Conservation (phyloP, 352 stramenopile genomes). For the Phytopythium litorale region DNA sequence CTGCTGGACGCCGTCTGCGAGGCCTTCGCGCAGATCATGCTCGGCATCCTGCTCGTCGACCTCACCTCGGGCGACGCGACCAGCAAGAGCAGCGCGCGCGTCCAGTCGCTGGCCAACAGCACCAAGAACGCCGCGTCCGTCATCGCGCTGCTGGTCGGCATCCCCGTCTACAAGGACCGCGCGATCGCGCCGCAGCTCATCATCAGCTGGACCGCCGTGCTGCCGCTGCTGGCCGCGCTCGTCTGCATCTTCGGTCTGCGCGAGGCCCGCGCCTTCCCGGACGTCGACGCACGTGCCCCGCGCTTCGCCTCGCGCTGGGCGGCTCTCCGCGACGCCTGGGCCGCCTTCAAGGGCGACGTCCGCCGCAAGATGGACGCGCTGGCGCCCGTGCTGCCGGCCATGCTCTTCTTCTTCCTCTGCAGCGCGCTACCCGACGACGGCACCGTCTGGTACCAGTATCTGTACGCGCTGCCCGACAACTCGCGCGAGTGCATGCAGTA, state of each 20-base stretch:
- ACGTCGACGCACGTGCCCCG: background rate
- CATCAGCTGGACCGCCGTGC: slow-evolving; percentile 58
- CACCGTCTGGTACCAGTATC: slow-evolving; percentile 83
- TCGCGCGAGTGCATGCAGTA: slow-evolving; percentile 73
- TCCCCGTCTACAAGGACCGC: slow-evolving; percentile 66
- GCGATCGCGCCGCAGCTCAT: slow-evolving; percentile 38
- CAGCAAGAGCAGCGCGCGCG: slow-evolving; percentile 47
- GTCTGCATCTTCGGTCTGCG: slow-evolving; percentile 50
- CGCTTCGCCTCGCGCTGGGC: slow-evolving; percentile 10
- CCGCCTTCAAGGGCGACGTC: slow-evolving; percentile 43
- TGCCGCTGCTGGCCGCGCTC: slow-evolving; percentile 47
- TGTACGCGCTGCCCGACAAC: slow-evolving; percentile 51
- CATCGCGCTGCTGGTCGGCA: slow-evolving; percentile 46
- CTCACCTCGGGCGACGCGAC: slow-evolving; percentile 48
- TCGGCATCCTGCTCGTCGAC: slow-evolving; percentile 72
- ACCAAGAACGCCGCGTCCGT: slow-evolving; percentile 69
- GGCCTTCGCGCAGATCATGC: slow-evolving; percentile 80
- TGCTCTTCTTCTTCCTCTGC: slow-evolving; percentile 83
- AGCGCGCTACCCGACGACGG: slow-evolving; percentile 62
- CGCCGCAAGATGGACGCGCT: slow-evolving; percentile 43
- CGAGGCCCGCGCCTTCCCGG: slow-evolving; percentile 20
- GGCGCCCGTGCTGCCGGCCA: slow-evolving; percentile 51
- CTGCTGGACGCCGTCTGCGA: slow-evolving; percentile 67
- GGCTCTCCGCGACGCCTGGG: slow-evolving; percentile 25
- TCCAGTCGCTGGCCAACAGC: slow-evolving; percentile 71